Conservation (phyloP, 2,329 filamentous ascomycete species). For the Aureobasidium melanogenum region DNA sequence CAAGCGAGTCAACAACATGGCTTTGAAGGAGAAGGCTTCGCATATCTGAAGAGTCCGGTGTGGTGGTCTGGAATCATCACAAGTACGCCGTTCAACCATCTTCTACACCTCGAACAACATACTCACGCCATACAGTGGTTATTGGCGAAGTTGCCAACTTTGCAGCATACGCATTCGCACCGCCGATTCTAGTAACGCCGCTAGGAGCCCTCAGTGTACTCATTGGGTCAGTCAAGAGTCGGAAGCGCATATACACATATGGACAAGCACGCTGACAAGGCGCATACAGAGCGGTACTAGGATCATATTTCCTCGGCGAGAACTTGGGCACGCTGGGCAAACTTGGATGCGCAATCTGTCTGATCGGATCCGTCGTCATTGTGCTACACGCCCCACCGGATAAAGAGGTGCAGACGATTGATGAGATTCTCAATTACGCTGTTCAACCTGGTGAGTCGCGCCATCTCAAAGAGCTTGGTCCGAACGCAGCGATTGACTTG, state of each 20-base stretch:
- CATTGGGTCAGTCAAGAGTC: conserved; percentile 52
- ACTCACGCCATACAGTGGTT: conserved; percentile 54
- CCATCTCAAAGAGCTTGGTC: not conserved
- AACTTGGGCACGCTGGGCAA: conserved; percentile 84
- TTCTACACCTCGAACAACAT: not conserved
- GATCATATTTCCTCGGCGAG: conserved; percentile 89
- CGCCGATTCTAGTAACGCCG: conserved; percentile 95
- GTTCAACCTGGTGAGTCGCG: conserved; percentile 66
- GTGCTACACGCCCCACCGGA: conserved; percentile 95
- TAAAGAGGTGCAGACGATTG: conserved; percentile 80
- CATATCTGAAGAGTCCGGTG: conserved; percentile 86
- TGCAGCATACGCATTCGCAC: conserved; percentile 94
- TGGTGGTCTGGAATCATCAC: conserved; percentile 96
- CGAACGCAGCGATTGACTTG: not conserved
- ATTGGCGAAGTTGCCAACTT: conserved; percentile 95
- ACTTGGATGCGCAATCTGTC: conserved; percentile 88
- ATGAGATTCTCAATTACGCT: conserved; percentile 84
- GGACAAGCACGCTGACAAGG: conserved; percentile 15
- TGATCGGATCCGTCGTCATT: conserved; percentile 94
- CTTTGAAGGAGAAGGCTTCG: conserved; percentile 92
- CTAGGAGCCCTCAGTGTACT: conserved; percentile 88
- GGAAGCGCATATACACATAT: conserved; percentile 6
- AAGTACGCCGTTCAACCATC: conserved; percentile 45
- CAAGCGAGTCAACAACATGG: conserved; percentile 86
- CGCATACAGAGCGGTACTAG: conserved; percentile 63